These are phyloP conservation scores for Begonia loranthoides DNA, from an alignment of 306 rosid species.

Conservation along the genomic window DNA sequence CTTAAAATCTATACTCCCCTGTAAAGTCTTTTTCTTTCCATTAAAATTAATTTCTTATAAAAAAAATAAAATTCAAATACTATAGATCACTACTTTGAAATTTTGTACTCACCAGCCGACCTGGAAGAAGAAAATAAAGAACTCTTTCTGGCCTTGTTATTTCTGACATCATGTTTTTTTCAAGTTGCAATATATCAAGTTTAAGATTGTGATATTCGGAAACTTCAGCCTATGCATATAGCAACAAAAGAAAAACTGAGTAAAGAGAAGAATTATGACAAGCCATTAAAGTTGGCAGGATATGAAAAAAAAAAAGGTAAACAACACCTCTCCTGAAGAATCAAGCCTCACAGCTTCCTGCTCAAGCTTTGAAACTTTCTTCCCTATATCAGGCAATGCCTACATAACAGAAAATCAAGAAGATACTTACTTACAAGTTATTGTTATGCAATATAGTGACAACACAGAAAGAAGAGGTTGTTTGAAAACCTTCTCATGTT, in stretches of 20 bases:
- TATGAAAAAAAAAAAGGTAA: not conserved
- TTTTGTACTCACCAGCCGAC: conserved; percentile 69
- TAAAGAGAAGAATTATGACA: conserved; percentile 2
- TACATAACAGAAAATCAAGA: conserved; percentile 17
- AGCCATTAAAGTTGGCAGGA: too few relatives aligned
- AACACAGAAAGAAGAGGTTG: conserved; percentile 7
- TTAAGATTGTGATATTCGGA: conserved; percentile 84
- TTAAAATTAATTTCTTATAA: too few relatives aligned
- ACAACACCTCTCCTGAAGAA: conserved; percentile 77
- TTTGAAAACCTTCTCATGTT: conserved; percentile 76
- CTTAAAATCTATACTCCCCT: too few relatives aligned
- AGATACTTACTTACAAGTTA: conserved; percentile 1
- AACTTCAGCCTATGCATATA: conserved; percentile 54
- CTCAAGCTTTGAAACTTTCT: conserved; percentile 66
- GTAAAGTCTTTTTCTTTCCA: too few relatives aligned
- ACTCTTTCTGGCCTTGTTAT: conserved; percentile 89
- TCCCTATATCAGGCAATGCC: conserved; percentile 91
- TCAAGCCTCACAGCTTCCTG: conserved; percentile 79
- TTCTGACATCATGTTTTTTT: conserved; percentile 84
- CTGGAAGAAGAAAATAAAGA: conserved; percentile 79
- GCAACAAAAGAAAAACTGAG: conserved; percentile 3
- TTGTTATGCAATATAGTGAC: too few relatives aligned
- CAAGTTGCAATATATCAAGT: conserved; percentile 68
- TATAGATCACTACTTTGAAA: not conserved
- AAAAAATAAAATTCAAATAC: not conserved